Evolutionary conservation across 164 flowering plant species (phyloP), one percentile per base, ranked within the genome.

Genomic region (Vitis riparia): DNA sequence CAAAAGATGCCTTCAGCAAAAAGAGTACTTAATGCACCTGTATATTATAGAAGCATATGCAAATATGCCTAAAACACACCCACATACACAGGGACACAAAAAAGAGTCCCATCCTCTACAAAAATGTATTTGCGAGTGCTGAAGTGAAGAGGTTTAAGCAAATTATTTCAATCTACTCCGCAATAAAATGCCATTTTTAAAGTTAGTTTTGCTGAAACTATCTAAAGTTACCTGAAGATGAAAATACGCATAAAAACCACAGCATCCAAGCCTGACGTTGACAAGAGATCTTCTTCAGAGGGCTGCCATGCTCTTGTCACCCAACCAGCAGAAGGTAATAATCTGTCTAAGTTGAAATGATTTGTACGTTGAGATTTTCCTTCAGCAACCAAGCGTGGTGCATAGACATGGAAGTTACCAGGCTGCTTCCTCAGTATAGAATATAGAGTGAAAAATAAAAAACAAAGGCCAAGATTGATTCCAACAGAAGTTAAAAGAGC

Each of bases 401-500:
- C 84, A 68, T 90, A 95, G 51, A 95, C 94, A 44, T 73, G 8
- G 67, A 76, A 61, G 65, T 93, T 84, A n/a, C 80, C 68, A 0
- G 94, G 91, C 68, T 87, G 97, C 60, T 89, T 95, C 76, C 93
- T 85, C 76, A 95, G 59, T 66, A 93, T 76, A 29, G 99, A 91
- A 75, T 93, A 93, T 9, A 93, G 81, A 48, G 90, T 83, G 80
- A 90, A 84, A 51, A 81, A 91, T 16, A 95, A 52, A 53, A 88
- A 61, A 65, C 94, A 95, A n/a, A 93, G 89, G 11, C 87, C 91
- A 61, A 85, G 74, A 81, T 95, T 95, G 76, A 93, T 93, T 59
- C 97, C 98, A 49, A 95, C 93, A 3, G 98, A 89, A 9, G 95
- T 93, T 74, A 93, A 82, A 55, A 93, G 94, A 29, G 99, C 98